phyloP scores from a whole-genome alignment of 2,329 filamentous ascomycete species.

The Drechmeria coniospora region DNA sequence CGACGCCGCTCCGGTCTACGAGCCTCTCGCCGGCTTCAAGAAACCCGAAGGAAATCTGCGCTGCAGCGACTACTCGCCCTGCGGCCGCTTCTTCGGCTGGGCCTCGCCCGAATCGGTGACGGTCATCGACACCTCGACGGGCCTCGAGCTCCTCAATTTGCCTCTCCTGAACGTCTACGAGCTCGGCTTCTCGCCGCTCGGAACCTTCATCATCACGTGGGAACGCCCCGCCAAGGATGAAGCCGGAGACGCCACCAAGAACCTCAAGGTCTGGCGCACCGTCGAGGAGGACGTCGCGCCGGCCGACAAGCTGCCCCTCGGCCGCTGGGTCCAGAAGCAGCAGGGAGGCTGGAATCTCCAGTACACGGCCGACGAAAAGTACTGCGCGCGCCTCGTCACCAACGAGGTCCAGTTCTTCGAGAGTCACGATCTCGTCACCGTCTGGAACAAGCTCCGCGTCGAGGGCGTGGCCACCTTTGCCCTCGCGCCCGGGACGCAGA shows the following conservation, averaged over 20 bases:
- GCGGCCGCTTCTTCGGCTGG: slow-evolving; percentile 93
- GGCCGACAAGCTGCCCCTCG: slow-evolving; percentile 57
- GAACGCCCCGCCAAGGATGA: slow-evolving; percentile 88
- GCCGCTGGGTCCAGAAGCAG: slow-evolving; percentile 87
- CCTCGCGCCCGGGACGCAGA: slow-evolving; percentile 66
- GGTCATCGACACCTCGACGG: slow-evolving; percentile 67
- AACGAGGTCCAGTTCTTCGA: slow-evolving; percentile 98
- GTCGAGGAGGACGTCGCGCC: slow-evolving; percentile 50
- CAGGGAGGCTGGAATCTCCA: slow-evolving; percentile 95
- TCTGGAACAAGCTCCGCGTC: slow-evolving; percentile 90
- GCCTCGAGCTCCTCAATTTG: slow-evolving; percentile 59
- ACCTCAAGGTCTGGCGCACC: slow-evolving; percentile 90
- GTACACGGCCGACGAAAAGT: slow-evolving; percentile 86
- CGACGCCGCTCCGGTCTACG: slow-evolving; percentile 81
- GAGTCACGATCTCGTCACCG: slow-evolving; percentile 66
- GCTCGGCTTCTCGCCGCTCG: slow-evolving; percentile 81
- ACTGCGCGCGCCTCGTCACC: slow-evolving; percentile 83
- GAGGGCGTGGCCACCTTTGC: slow-evolving; percentile 86
- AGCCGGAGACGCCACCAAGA: slow-evolving; percentile 84
- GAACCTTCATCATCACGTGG: slow-evolving; percentile 92
- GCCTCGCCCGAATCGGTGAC: slow-evolving; percentile 76
- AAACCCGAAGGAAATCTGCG: slow-evolving; percentile 88
- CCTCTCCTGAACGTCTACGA: slow-evolving; percentile 79
- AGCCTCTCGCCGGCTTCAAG: slow-evolving; percentile 64
- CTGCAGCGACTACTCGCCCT: slow-evolving; percentile 89